Percentiles rank a stretch among this genome's conserved stretches.
These are phyloP conservation scores for Fraxinus dipetala DNA, from an alignment of 305 asterid genomes.

Conservation along the genomic window DNA sequence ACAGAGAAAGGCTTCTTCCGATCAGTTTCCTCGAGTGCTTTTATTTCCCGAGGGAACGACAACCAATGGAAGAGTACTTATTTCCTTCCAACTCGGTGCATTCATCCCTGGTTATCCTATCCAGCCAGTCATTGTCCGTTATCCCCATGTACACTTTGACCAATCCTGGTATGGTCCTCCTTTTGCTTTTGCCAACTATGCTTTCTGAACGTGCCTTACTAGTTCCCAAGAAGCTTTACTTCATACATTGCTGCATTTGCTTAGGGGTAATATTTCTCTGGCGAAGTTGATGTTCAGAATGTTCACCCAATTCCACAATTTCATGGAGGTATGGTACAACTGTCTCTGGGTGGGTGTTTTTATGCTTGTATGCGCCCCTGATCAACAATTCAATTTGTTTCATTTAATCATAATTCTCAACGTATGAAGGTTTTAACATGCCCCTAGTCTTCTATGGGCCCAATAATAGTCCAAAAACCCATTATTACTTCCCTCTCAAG, in stretches of 20 bases:
- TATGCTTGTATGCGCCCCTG: neutral
- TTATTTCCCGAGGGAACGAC: slow-evolving; percentile 99
- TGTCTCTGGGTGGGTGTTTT: neutral
- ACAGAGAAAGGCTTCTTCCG: slow-evolving; percentile 96
- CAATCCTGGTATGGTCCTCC: slow-evolving; percentile 76
- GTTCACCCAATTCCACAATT: slow-evolving; percentile 96
- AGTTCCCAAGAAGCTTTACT: slow-evolving; percentile 10
- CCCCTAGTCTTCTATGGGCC: neutral
- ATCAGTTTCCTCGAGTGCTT: slow-evolving; percentile 83
- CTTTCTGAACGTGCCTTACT: slow-evolving; percentile 8
- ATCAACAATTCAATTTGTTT: neutral
- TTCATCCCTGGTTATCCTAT: slow-evolving; percentile 93
- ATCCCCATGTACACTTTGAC: slow-evolving; percentile 95
- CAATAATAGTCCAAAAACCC: neutral
- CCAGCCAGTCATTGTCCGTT: slow-evolving; percentile 86
- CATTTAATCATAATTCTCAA: neutral
- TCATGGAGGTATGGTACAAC: slow-evolving; percentile 74
- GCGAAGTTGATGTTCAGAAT: slow-evolving; percentile 85
- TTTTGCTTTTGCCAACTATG: slow-evolving; percentile 8
- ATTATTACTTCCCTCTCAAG: slow-evolving; percentile 1
- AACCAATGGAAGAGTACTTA: slow-evolving; percentile 79
- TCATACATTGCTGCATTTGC: slow-evolving; percentile 19
- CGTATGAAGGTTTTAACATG: neutral
- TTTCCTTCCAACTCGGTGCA: slow-evolving; percentile 96
- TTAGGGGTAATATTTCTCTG: slow-evolving; percentile 78